Percentiles rank a stretch among this genome's conserved stretches.
These are phyloP conservation scores for Linum trigynum DNA, from an alignment of 345 rosid species.

Conservation along the genomic window DNA sequence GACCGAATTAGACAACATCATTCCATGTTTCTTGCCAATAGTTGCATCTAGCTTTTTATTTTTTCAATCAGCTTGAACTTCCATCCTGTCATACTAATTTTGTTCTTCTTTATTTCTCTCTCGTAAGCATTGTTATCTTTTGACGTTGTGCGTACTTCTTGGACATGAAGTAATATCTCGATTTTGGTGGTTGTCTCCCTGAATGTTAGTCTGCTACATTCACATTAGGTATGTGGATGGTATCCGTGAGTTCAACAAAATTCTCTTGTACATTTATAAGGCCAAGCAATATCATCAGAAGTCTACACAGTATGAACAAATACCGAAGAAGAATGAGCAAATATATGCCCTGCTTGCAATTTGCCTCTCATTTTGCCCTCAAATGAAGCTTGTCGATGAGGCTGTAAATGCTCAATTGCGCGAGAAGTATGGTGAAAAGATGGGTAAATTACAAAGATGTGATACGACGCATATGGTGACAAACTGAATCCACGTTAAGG, in stretches of 20 bases:
- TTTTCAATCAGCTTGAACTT: too few species aligned
- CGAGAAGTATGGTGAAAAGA: constrained; percentile 98
- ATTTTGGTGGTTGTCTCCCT: too few species aligned
- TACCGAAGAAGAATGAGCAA: constrained; percentile 95
- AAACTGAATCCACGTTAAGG: constrained; percentile 57
- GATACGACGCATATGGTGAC: constrained; percentile 24
- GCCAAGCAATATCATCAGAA: constrained; percentile 89
- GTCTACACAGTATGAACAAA: constrained; percentile 88
- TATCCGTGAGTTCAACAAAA: constrained; percentile 88
- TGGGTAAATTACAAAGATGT: constrained; percentile 82
- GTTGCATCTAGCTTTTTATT: too few species aligned
- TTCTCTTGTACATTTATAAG: constrained; percentile 85
- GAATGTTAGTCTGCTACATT: neutral
- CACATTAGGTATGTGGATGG: constrained; percentile 76
- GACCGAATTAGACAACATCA: too few species aligned
- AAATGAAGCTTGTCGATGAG: constrained; percentile 81
- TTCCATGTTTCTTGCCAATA: too few species aligned
- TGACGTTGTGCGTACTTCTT: too few species aligned
- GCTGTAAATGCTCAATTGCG: constrained; percentile 74
- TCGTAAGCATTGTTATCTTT: too few species aligned
- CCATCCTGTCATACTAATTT: too few species aligned
- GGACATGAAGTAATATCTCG: too few species aligned
- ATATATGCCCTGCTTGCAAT: constrained; percentile 92
- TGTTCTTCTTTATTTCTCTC: too few species aligned
- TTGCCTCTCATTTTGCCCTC: constrained; percentile 87